Evolutionary conservation across 2,329 filamentous ascomycete species (phyloP).

Genomic region (Monilinia vaccinii-corymbosi): DNA sequence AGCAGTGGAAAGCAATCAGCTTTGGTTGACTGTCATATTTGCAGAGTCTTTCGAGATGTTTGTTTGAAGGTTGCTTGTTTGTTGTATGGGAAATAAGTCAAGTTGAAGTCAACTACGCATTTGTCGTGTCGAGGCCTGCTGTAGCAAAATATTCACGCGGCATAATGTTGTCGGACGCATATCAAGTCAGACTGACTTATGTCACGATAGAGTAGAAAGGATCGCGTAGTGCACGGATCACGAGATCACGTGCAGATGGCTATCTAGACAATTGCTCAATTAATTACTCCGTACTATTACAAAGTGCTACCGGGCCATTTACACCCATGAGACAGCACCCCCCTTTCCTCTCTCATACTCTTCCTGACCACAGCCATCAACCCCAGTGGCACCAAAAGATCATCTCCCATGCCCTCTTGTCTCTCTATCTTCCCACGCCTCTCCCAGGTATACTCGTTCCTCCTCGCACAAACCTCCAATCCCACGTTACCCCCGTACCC

Average conservation of each 20-base stretch:
- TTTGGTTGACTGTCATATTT: neutral
- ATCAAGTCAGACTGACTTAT: too few species aligned
- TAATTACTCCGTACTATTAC: too few species aligned
- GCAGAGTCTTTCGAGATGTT: neutral
- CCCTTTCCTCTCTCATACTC: neutral
- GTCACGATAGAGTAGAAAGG: too few species aligned
- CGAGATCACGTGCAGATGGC: too few species aligned
- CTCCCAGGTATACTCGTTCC: neutral
- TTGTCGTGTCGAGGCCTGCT: neutral
- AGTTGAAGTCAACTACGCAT: neutral
- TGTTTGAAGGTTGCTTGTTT: neutral
- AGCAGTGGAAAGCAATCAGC: neutral
- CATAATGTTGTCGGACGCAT: too few species aligned
- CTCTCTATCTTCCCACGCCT: neutral
- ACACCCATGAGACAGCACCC: neutral
- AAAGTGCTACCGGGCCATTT: neutral
- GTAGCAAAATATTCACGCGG: too few species aligned
- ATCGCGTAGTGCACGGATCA: too few species aligned
- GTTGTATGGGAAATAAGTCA: neutral
- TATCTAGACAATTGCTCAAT: too few species aligned
- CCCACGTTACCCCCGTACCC: neutral
- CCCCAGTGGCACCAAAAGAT: neutral
- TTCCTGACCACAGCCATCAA: conserved; percentile 2
- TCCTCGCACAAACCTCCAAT: neutral
- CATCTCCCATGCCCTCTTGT: neutral